Evolutionary conservation across 106 monocot species (phyloP), one percentile per base, ranked within the genome.

Genomic region (Agapanthus africanus): DNA sequence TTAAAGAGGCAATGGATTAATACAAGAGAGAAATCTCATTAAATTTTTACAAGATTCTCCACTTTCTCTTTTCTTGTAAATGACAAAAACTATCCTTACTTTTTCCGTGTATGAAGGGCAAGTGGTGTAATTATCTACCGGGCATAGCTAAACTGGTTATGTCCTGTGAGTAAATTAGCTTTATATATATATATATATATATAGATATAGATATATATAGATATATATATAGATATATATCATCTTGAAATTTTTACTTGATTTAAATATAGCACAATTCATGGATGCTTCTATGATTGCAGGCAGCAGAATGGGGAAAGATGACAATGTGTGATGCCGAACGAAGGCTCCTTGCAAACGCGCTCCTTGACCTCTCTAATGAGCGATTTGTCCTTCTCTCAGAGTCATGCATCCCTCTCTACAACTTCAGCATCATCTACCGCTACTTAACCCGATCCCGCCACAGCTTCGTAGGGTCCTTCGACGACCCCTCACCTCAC

Each of bases 261-360:
- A 11, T 11, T 11, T 11, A 44, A 11, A n/a, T n/a, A 44, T 44
- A 11, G 9, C 9, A 44, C 42, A 44, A 16, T 44, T 11, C 16
- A 44, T 16, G 16, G 9, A 44, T 44, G 42, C 9, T 11, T 44
- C 9, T 26, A 13, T 59, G 10, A 26, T 7, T 66, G 37, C 54
- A 89, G 89, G 80, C 77, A 16, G 47, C 78, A 4, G 74, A 80
- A 67, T 90, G 90, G 90, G 90, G 90, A 52, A 52, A 37, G 44
- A 82, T 85, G 83, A 85, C 75, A 64, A 78, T 90, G 70, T 83
- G 77, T 22, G 90, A 90, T 63, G 90, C 90, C 11, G 90, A 90
- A 59, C 65, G 83, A 46, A 68, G 90, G 14, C 90, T 90, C 37
- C 82, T 90, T 27, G 90, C 82, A 70, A 90, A 90, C 67, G 90